Percentiles rank a stretch among this genome's conserved stretches.
Conservation (phyloP, 768 basidiomycete species). For the Mycena floridula region DNA sequence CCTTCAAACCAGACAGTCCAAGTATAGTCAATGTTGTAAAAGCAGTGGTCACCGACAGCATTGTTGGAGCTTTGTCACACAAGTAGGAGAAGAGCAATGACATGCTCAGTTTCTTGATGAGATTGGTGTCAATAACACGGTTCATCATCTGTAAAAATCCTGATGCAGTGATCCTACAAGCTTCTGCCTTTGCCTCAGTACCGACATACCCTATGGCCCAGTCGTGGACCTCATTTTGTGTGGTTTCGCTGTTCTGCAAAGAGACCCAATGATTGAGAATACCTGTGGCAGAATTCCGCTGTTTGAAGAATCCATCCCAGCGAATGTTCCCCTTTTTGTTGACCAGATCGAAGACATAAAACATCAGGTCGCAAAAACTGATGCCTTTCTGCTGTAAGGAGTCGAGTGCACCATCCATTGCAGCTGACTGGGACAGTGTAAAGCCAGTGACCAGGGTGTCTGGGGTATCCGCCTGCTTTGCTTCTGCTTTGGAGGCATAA, state of each 20-base stretch:
- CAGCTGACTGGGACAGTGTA: constrained; percentile 16
- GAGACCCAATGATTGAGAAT: constrained; percentile 23
- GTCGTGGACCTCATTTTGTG: constrained; percentile 7
- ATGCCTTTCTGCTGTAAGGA: constrained; percentile 13
- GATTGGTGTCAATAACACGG: neutral
- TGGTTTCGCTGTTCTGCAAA: constrained; percentile 10
- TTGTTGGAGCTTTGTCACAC: no score
- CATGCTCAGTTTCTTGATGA: constrained; percentile 9
- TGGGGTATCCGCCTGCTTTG: neutral
- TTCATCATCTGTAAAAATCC: constrained; percentile 12
- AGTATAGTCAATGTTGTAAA: no score
- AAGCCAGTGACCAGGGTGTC: constrained; percentile 2
- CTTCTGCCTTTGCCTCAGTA: constrained; percentile 10
- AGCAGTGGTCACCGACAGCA: neutral
- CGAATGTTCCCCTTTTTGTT: no score
- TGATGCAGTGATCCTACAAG: constrained; percentile 10
- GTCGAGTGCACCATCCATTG: constrained; percentile 18
- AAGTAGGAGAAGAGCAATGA: constrained; percentile 12
- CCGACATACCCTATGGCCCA: constrained; percentile 20
- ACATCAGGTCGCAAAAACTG: constrained; percentile 18
- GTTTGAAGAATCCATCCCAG: no score
- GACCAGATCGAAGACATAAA: no score
- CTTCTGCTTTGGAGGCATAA: neutral
- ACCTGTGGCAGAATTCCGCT: no score
- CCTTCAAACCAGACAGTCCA: no score